These are phyloP conservation scores for Aspergillus arachidicola DNA, from an alignment of 2,329 filamentous ascomycete species.

Conservation along the genomic window DNA sequence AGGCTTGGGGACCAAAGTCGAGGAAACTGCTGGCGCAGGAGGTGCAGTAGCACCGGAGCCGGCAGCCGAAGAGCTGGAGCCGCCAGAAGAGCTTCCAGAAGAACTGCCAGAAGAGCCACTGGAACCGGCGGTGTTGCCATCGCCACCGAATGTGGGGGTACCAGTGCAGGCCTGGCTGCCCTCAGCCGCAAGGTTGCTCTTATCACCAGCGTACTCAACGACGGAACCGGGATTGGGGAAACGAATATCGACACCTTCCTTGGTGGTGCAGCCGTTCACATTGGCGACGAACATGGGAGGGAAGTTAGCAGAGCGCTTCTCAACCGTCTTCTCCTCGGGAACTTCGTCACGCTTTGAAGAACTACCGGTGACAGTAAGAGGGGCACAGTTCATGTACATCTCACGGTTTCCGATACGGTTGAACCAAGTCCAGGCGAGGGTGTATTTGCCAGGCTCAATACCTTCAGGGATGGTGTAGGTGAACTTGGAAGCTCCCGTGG, in stretches of 20 bases:
- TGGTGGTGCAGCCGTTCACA: constrained; percentile 62
- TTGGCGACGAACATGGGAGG: constrained; percentile 79
- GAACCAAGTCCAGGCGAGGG: constrained; percentile 91
- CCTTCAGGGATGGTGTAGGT: constrained; percentile 71
- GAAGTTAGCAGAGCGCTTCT: constrained; percentile 61
- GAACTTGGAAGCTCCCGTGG: constrained; percentile 59
- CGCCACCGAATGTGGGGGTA: constrained; percentile 35
- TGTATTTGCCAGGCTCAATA: constrained; percentile 74
- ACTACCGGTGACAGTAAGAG: constrained; percentile 64
- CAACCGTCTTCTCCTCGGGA: constrained; percentile 46
- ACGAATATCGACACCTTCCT: constrained; percentile 58
- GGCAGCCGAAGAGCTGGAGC: not conserved
- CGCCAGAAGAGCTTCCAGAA: not conserved
- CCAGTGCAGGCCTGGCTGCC: constrained; percentile 35
- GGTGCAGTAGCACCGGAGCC: not conserved
- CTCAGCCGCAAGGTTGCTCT: constrained; percentile 37
- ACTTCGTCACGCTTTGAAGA: constrained; percentile 31
- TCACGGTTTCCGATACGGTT: constrained; percentile 92
- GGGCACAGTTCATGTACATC: constrained; percentile 97
- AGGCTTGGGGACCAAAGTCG: constrained; percentile 4
- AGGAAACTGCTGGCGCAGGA: not conserved
- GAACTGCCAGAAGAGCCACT: constrained; percentile 21
- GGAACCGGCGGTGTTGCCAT: constrained; percentile 28
- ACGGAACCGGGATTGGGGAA: constrained; percentile 69
- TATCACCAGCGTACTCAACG: constrained; percentile 53